These are phyloP conservation scores for Baudoinia panamericana DNA, from an alignment of 495 filamentous ascomycete genomes.

Conservation along the genomic window DNA sequence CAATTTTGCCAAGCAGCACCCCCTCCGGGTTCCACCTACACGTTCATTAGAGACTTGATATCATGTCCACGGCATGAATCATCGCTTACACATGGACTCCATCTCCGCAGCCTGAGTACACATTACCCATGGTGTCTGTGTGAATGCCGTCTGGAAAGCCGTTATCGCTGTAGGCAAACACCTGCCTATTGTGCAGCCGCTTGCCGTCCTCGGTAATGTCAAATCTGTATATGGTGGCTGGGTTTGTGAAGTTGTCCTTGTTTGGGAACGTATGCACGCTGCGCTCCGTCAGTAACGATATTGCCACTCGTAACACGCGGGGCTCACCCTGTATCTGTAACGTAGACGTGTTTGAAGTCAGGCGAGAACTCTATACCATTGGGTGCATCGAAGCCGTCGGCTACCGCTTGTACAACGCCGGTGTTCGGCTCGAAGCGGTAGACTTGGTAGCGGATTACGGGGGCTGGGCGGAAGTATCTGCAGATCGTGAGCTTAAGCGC, in stretches of 20 bases:
- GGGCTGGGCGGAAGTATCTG: constrained; percentile 25
- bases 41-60: background rate
- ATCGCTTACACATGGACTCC: constrained; percentile 16
- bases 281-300: too few relatives aligned
- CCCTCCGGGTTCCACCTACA: constrained; percentile 18
- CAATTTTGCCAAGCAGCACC: constrained; percentile 19
- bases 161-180: constrained; percentile 27
- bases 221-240: constrained; percentile 28
- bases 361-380: constrained; percentile 39
- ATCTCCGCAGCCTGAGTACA: constrained; percentile 16
- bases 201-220: constrained; percentile 22
- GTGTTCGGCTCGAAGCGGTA: constrained; percentile 42
- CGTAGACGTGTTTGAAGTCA: constrained; percentile 35
- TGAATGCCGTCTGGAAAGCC: constrained; percentile 25
- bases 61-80: too few relatives aligned
- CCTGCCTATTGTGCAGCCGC: constrained; percentile 20
- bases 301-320: too few relatives aligned
- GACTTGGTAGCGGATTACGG: constrained; percentile 30
- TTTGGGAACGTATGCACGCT: constrained; percentile 12
- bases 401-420: constrained; percentile 36
- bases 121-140: constrained; percentile 20
- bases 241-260: constrained; percentile 22
- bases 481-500: background rate
- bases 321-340: constrained; percentile 38
- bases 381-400: constrained; percentile 37